These are phyloP conservation scores for Alopecurus myosuroides DNA, from an alignment of 176 grass and related monocot genomes.

Conservation along the genomic window DNA sequence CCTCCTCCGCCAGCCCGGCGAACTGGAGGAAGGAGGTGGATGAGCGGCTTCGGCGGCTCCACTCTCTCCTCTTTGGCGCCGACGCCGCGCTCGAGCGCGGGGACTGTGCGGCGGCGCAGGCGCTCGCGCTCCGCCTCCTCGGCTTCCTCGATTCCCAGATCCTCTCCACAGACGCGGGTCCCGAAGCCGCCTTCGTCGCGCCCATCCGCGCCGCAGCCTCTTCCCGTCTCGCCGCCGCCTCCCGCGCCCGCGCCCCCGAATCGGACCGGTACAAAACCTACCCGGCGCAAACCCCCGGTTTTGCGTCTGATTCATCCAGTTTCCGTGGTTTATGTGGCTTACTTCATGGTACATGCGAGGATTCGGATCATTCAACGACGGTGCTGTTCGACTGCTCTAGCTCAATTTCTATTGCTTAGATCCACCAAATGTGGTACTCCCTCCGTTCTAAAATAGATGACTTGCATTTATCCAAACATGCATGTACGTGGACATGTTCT, in stretches of 20 bases:
- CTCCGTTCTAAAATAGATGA: too few relatives aligned
- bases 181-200: constrained; percentile 41
- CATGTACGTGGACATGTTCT: too few relatives aligned
- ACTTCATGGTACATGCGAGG: background rate
- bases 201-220: constrained; percentile 57
- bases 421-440: background rate
- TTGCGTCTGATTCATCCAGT: background rate
- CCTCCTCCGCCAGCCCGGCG: background rate
- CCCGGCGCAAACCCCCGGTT: background rate
- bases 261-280: constrained; percentile 65
- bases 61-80: constrained; percentile 72
- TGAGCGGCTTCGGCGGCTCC: constrained; percentile 46
- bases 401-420: background rate
- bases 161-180: background rate
- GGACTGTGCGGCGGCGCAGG: constrained; percentile 49
- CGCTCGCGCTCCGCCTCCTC: constrained; percentile 76
- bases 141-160: constrained; percentile 75
- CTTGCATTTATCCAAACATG: too few relatives aligned
- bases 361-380: background rate
- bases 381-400: background rate
- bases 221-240: constrained; percentile 44
- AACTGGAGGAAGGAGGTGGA: constrained; percentile 73
- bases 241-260: constrained; percentile 35
- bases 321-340: background rate
- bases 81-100: constrained; percentile 60